Conservation (phyloP, 75 land plant species). For the Ceratopteris richardii region DNA sequence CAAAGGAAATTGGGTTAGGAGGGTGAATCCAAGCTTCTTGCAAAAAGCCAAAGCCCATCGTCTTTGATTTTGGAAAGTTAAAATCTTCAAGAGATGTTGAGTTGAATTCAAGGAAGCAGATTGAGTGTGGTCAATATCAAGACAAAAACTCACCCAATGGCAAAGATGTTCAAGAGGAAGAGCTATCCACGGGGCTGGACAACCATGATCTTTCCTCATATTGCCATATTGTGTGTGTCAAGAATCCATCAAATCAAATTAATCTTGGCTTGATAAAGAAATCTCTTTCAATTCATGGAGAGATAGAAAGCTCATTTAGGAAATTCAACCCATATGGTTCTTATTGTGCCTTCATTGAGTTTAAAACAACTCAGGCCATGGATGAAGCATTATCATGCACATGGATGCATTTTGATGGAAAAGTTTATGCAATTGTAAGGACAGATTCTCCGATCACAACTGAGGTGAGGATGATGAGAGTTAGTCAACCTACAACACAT, state of each 20-base stretch:
- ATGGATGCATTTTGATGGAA: background rate
- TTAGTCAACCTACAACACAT: background rate
- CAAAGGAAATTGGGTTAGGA: background rate
- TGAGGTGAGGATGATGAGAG: background rate
- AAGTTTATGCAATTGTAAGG: background rate
- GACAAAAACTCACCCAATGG: no score
- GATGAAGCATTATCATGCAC: background rate
- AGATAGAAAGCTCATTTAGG: background rate
- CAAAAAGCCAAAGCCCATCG: background rate
- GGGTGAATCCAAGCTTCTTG: background rate
- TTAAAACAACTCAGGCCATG: slow-evolving; percentile 2
- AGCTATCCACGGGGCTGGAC: no score
- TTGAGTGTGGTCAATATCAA: no score
- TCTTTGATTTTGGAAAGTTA: background rate
- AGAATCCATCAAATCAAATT: background rate
- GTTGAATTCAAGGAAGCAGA: no score
- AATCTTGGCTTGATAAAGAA: background rate
- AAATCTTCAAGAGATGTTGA: no score
- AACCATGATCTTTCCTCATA: background rate
- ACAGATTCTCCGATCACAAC: background rate
- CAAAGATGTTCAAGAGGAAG: no score
- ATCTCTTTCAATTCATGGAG: slow-evolving; percentile 1
- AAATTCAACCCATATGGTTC: background rate
- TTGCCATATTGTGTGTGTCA: background rate
- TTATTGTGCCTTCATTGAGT: background rate